Evolutionary conservation across 2,329 filamentous ascomycete genomes (phyloP), one percentile per base, ranked within the genome.

Genomic region (Exophiala dermatitidis): DNA sequence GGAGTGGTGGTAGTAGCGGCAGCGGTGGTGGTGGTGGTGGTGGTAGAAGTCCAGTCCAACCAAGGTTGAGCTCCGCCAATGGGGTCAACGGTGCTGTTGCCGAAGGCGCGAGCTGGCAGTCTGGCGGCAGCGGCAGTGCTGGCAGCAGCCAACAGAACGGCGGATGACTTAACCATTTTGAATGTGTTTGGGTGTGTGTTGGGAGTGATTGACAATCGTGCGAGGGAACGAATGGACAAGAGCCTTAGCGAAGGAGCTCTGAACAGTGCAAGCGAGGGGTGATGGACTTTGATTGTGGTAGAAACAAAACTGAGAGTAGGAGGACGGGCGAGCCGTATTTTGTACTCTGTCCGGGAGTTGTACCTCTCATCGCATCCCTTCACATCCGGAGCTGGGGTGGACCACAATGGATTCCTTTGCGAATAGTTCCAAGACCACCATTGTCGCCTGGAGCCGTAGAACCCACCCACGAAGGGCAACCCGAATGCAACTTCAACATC

Each of bases 171-270:
- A 33, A 48, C 53, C 60, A 67, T 63, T 48, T 40, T 52, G n/a
- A 38, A 8, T 8, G 19, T 19, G 19, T 19, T 19, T 19, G 19
- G 19, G 36, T 38, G 19, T 10, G 36, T 7, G 19, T 12, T 38
- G 36, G 19, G 36, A 38, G 10, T 12, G 36, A 38, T 12, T 38
- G 36, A 12, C 31, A 12, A 30, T 31, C 53, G 53, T 40, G 33
- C 31, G 38, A 41, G 54, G 60, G 69, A 66, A 60, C 57, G 60
- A 65, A 51, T 56, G 63, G 54, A 57, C 48, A 65, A 65, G 68
- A 73, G 74, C 72, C 70, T 66, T 73, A 75, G 67, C 72, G 71
- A 75, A 67, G 63, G 72, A 74, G 71, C 71, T 71, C 69, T 68
- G 63, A 60, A 29, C 58, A 54, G 57, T 41, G 46, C 56, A 54